phyloP scores from a whole-genome alignment of 2,329 filamentous ascomycete species.

The Fusarium temperatum region DNA sequence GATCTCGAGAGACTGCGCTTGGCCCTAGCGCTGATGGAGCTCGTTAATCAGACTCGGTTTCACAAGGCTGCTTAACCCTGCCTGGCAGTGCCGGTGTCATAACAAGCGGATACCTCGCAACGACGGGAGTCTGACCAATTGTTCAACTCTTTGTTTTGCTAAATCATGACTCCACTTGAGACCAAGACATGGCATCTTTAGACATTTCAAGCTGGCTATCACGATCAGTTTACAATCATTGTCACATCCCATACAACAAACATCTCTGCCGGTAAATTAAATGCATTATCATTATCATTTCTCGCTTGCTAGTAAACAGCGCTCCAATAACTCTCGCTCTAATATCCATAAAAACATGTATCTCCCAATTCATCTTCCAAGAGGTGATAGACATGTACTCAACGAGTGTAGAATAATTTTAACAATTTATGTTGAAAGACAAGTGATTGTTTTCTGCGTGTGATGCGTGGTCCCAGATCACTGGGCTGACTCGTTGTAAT shows the following conservation, averaged over 20 bases:
- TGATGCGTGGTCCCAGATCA: fast-evolving
- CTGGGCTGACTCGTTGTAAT: too few relatives aligned
- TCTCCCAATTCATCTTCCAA: not conserved
- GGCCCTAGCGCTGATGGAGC: not conserved
- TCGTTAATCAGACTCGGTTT: not conserved
- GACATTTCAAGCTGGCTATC: not conserved
- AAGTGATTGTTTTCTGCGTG: not conserved
- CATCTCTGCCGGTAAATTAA: not conserved
- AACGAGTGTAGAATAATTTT: too few relatives aligned
- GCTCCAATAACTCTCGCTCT: too few relatives aligned
- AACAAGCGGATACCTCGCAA: fast-evolving
- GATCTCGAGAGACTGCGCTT: not conserved
- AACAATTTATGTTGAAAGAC: not conserved
- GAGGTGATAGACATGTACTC: too few relatives aligned
- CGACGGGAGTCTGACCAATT: fast-evolving
- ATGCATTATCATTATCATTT: not conserved
- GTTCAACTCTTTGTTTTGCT: fast-evolving
- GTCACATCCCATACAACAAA: fast-evolving
- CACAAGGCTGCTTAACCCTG: not conserved
- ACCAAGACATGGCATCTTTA: not conserved
- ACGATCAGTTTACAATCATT: not conserved
- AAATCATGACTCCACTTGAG: too few relatives aligned
- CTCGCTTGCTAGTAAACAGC: not conserved
- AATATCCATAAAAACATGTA: not conserved
- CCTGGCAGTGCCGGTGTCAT: not conserved